Evolutionary conservation across 2,329 filamentous ascomycete genomes (phyloP), one percentile per base, ranked within the genome.

Genomic region (Biscogniauxia marginata): DNA sequence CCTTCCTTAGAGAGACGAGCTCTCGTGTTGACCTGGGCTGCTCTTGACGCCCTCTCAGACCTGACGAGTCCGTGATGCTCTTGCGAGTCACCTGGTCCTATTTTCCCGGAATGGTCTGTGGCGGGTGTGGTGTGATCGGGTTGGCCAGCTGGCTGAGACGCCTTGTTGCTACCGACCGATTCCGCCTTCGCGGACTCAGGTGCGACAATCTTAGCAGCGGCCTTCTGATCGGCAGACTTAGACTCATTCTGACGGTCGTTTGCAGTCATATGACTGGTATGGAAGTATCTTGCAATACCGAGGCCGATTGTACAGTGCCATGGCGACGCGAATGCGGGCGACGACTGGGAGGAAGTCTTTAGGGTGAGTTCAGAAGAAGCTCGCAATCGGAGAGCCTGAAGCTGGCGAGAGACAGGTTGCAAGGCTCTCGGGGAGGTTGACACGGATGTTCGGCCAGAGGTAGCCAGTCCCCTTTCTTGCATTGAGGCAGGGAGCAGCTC

Each of bases 1-100:
- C 90, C 88, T 62, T 96, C 91, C 70, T 93, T 96, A 47, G 90
- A 91, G 50, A 99, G 78, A 63, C 90, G 90, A 13, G 95, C 95
- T 61, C 88, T 87, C 65, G 98, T 78, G 71, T 99, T 96, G 65
- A 99, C 81, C 69, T 98, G 89, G 2, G 93, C 89, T 9, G 93
- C 95, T 67, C 91, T 87, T 11, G 87, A 84, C 30, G 93, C 95
- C 73, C 88, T 93, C 71, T 96, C 93, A 56, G 90, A 93, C 65
- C 84, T 80, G 61, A 81, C 82, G 70, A 92, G 91, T 20, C 80
- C 84, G 56, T 78, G 74, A 24, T 87, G 83, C 53, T 84, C 78
- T 47, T 84, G 83, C 16, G 76, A 74, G 24, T 74, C 56, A 49
- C 73, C 71, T 57, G 79, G 73, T 59, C 77, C 74, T 50, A 71